Conservation (phyloP, 306 rosid genomes). For the Lithocarpus polystachyus region DNA sequence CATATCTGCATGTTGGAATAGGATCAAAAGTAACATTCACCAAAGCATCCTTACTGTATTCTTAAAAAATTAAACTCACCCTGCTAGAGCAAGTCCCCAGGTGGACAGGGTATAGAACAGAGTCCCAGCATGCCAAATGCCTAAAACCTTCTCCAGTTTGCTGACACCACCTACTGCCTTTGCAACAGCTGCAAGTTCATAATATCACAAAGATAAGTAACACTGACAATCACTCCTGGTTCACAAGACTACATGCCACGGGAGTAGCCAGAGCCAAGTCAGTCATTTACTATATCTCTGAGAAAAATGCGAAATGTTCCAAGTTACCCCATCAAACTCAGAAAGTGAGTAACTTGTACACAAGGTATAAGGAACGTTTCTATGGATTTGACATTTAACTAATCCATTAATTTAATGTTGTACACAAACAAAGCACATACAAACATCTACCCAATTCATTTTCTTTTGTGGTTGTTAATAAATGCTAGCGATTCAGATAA, state of each 20-base stretch:
- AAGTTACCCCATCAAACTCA: not conserved
- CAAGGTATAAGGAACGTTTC: not conserved
- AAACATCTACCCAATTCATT: too few species aligned
- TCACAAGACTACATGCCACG: not conserved
- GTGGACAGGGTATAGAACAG: conserved; percentile 78
- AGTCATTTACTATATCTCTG: not conserved
- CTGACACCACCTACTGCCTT: conserved; percentile 65
- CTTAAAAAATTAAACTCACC: conserved; percentile 41
- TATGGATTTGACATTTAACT: too few species aligned
- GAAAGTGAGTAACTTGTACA: not conserved
- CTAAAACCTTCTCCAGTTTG: conserved; percentile 62
- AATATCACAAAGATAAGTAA: conserved; percentile 19
- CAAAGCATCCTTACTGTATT: conserved; percentile 1
- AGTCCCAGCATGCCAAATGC: conserved; percentile 84
- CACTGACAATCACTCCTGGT: conserved; percentile 3
- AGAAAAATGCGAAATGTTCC: not conserved
- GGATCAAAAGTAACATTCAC: not conserved
- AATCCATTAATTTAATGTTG: too few species aligned
- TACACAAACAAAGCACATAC: too few species aligned
- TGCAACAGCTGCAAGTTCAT: conserved; percentile 55
- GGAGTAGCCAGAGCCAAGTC: not conserved
- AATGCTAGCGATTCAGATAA: too few species aligned
- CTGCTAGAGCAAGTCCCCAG: conserved; percentile 95
- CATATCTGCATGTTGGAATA: not conserved
- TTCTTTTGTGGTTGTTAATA: too few species aligned